Evolutionary conservation across 2,329 filamentous ascomycete species (phyloP).

Genomic region (Colletotrichum liriopes): DNA sequence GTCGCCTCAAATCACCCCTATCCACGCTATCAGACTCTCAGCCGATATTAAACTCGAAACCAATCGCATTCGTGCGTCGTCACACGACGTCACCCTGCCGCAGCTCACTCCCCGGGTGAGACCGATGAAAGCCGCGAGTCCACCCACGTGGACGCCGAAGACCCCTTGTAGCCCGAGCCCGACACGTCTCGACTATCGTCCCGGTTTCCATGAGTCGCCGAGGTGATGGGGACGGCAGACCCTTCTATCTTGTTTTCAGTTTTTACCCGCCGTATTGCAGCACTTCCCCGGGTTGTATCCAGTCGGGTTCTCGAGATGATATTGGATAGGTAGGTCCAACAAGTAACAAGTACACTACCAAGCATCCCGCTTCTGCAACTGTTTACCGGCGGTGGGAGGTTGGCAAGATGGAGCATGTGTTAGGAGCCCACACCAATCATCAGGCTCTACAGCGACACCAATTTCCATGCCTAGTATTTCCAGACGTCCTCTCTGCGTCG

Average conservation of each 20-base stretch:
- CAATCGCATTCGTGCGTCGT: constrained; percentile 6
- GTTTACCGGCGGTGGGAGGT: not conserved
- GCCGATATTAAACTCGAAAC: constrained; percentile 11
- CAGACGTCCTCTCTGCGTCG: not conserved
- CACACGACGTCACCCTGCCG: constrained; percentile 1
- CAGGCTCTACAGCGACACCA: not conserved
- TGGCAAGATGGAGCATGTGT: not conserved
- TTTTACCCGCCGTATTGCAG: not conserved
- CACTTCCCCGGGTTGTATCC: not conserved
- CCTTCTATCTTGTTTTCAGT: not conserved
- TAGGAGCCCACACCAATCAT: not conserved
- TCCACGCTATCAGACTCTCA: constrained; percentile 2
- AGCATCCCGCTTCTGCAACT: not conserved
- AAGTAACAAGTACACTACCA: not conserved
- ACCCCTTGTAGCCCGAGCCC: constrained; percentile 14
- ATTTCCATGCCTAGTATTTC: not conserved
- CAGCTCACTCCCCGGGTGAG: not conserved
- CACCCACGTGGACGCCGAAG: constrained; percentile 30
- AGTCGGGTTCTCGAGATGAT: not conserved
- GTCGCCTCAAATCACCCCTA: not conserved
- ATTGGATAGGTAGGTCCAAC: too few species aligned
- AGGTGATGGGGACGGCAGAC: not conserved
- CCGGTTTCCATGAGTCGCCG: constrained; percentile 6
- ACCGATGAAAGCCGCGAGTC: constrained; percentile 30
- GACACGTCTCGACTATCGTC: not conserved